Percentiles rank a stretch among this genome's conserved stretches.
Evolutionary conservation across 179 eudicot genomes (phyloP).

Genomic region (Carnegiea gigantea): DNA sequence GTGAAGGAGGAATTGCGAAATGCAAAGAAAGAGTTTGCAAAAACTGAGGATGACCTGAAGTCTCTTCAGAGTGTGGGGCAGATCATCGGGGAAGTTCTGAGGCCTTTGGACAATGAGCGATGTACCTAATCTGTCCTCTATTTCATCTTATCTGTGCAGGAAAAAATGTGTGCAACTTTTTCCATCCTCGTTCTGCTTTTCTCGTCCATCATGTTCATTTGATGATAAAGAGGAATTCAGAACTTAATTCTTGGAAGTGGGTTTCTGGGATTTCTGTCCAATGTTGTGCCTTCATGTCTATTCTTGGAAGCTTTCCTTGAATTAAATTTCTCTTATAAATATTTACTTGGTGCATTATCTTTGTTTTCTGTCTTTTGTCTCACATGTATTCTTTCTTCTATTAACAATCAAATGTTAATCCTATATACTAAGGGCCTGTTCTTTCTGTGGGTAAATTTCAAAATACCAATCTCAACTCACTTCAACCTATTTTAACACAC

Average conservation of each 20-base stretch:
- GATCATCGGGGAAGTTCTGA: slow-evolving; percentile 95
- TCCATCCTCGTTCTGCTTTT: background rate
- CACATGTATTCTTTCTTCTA: background rate
- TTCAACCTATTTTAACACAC: too few species aligned
- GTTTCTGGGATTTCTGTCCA: background rate
- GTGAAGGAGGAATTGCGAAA: slow-evolving; percentile 68
- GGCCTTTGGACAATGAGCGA: slow-evolving; percentile 96
- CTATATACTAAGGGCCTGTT: too few species aligned
- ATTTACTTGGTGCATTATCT: background rate
- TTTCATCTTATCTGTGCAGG: background rate
- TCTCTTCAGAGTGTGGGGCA: slow-evolving; percentile 99
- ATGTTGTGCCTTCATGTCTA: background rate
- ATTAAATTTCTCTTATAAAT: background rate
- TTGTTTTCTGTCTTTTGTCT: background rate
- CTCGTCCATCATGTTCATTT: background rate
- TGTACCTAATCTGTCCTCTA: slow-evolving; percentile 43
- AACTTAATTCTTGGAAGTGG: background rate
- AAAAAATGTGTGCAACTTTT: background rate
- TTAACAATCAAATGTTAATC: background rate
- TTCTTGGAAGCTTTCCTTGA: background rate
- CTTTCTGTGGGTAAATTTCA: too few species aligned
- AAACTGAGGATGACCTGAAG: slow-evolving; percentile 97
- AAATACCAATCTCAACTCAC: too few species aligned
- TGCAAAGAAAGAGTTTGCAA: slow-evolving; percentile 82
- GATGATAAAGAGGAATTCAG: background rate